Conservation (phyloP, 805 yeast genomes). For the Gaillardinia entomophila region DNA sequence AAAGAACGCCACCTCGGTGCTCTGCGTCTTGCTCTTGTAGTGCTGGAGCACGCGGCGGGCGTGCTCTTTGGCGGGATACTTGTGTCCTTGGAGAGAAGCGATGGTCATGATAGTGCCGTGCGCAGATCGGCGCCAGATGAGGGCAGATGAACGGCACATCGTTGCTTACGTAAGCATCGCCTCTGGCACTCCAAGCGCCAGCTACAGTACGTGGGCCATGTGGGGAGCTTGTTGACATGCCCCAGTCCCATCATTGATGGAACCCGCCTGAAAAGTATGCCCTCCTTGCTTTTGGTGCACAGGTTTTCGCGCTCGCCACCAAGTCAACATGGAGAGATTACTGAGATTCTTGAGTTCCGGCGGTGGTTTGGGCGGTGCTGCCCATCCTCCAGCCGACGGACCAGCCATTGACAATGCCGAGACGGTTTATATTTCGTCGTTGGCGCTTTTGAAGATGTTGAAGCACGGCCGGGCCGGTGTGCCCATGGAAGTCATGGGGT, state of each 20-base stretch:
- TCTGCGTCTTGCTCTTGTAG: constrained; percentile 19
- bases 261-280: too few species aligned
- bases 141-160: too few species aligned
- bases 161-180: too few species aligned
- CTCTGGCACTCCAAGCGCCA: too few species aligned
- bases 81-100: constrained; percentile 24
- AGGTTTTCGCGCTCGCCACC: not conserved
- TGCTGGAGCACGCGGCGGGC: constrained; percentile 48
- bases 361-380: constrained; percentile 39
- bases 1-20: constrained; percentile 34
- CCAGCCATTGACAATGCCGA: constrained; percentile 93
- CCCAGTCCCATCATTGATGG: too few species aligned
- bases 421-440: constrained; percentile 91
- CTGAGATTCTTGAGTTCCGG: constrained; percentile 40
- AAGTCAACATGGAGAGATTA: constrained; percentile 41
- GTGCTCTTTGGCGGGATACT: constrained; percentile 83
- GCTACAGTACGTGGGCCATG: too few species aligned
- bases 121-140: too few species aligned
- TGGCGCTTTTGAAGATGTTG: constrained; percentile 92
- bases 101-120: constrained; percentile 2
- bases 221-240: too few species aligned
- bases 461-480: constrained; percentile 94
- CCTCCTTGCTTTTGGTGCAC: too few species aligned
- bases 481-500: constrained; percentile 86
- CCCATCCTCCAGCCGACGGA: constrained; percentile 50